Conservation (phyloP, 1,284 basidiomycete genomes). For the Earliella scabrosa region DNA sequence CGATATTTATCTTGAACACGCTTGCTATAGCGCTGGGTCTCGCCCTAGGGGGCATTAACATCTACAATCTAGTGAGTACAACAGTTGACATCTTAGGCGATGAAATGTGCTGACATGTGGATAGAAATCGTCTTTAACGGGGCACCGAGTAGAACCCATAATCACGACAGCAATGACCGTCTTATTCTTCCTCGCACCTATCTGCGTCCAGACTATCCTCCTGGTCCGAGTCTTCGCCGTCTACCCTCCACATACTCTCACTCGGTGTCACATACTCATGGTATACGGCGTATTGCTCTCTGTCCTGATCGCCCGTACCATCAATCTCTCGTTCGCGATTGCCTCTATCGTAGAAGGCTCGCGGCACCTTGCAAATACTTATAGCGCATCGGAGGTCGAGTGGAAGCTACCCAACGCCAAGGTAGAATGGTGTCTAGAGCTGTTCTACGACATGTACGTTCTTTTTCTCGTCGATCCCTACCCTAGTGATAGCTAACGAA, state of each 20-base stretch:
- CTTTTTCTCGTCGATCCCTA: too few relatives aligned
- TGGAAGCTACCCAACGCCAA: constrained; percentile 16
- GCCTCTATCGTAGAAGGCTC: background rate
- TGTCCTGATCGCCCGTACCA: constrained; percentile 11
- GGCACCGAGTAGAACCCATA: background rate
- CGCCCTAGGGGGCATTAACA: constrained; percentile 13
- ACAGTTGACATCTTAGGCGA: too few relatives aligned
- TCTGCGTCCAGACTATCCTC: constrained; percentile 27
- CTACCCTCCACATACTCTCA: constrained; percentile 24
- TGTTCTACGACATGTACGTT: constrained; percentile 33
- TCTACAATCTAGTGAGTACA: constrained; percentile 11
- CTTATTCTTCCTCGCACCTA: constrained; percentile 15
- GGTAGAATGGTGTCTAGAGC: constrained; percentile 35
- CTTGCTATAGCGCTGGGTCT: constrained; percentile 26
- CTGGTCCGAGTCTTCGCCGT: constrained; percentile 31
- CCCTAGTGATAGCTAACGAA: too few relatives aligned
- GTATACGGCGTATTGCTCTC: constrained; percentile 20
- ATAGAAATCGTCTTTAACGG: too few relatives aligned
- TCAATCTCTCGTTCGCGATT: constrained; percentile 15
- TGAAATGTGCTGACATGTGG: too few relatives aligned
- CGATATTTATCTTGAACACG: constrained; percentile 34
- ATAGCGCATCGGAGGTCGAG: constrained; percentile 4
- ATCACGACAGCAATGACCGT: background rate
- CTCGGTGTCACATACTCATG: background rate
- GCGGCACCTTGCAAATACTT: background rate